Base-by-base conservation (phyloP, 164 flowering plant species). In the Vitis riparia region DNA sequence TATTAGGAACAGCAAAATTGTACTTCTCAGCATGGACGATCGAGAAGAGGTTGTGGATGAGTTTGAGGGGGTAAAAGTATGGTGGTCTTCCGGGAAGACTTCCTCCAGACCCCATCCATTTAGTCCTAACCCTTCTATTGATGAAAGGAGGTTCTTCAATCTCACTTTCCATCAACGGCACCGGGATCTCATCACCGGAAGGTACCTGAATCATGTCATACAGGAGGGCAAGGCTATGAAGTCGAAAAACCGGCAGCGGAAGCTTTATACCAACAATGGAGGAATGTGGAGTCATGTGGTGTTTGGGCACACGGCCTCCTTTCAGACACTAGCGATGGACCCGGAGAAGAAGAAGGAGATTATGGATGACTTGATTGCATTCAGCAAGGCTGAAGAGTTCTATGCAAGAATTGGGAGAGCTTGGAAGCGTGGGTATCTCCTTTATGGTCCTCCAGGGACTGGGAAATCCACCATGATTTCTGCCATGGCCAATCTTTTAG, bases 401-500 rank as follows among this genome's bases (percentile, higher is more conserved):
- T 87, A 87, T 62, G 51, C 72, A 1, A 69, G 67, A 47, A 75
- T 85, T 1, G 88, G 88, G 0, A 77, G 74, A 68, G 79, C 86
- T 0, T 86, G 90, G 90, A 86, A 86, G 63, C 59, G 90, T 0
- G 88, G 88, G 6, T 82, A 86, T 63, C 77, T 86, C 1, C 79
- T 86, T 0, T 73, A 79, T 51, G 90, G 89, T 1, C 86, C 86
- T 1, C 84, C 86, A 0, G 86, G 86, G 13, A 78, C 86, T 0
- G 86, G 86, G 0, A 84, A 86, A 37, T 86, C 90, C 0, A 86
- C 85, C 3, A 82, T 86, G 86, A 81, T 86, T 14, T 83, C 90
- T 1, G 87, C 87, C 12, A 87, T 87, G 73, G 87, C 90, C 3
- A 87, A 87, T 62, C 57, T 78, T n/a, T 14, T 85, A 65, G 51